Evolutionary conservation across 1,284 basidiomycete genomes (phyloP).

Genomic region (Ganoderma meredithae): DNA sequence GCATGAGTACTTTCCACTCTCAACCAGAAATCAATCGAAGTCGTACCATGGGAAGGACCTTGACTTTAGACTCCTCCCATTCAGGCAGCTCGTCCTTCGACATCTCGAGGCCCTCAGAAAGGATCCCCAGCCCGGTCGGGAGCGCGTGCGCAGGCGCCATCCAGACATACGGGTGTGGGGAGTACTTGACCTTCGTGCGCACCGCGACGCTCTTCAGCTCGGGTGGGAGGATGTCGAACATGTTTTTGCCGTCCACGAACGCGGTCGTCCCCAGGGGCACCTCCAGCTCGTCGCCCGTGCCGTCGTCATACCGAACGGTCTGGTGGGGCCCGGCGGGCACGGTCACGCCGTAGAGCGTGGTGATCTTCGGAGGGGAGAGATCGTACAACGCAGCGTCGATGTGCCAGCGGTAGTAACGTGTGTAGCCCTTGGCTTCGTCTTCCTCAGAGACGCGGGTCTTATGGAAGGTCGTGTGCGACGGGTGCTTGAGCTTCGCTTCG

Average conservation of each 20-base stretch:
- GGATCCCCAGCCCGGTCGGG: conserved; percentile 82
- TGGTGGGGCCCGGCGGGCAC: conserved; percentile 78
- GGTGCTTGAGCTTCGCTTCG: conserved; percentile 77
- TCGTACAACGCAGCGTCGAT: conserved; percentile 94
- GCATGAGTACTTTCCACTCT: not conserved
- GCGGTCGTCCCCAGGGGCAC: conserved; percentile 91
- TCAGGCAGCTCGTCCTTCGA: conserved; percentile 68
- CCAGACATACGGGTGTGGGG: conserved; percentile 86
- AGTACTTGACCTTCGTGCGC: conserved; percentile 72
- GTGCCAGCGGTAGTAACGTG: conserved; percentile 93
- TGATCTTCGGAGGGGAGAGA: conserved; percentile 87
- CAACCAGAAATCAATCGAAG: not conserved
- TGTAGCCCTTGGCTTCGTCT: conserved; percentile 78
- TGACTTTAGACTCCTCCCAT: conserved; percentile 78
- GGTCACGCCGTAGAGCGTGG: conserved; percentile 84
- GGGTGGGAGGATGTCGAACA: conserved; percentile 83
- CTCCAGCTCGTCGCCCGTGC: conserved; percentile 81
- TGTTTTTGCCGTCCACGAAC: conserved; percentile 82
- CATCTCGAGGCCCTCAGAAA: conserved; percentile 77
- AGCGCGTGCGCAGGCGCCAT: conserved; percentile 80
- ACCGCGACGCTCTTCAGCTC: conserved; percentile 87
- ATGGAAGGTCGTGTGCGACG: conserved; percentile 90
- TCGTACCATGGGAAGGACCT: conserved; percentile 73
- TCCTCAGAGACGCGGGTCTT: conserved; percentile 80
- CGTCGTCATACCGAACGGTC: conserved; percentile 85